Conservation (phyloP, 2,329 filamentous ascomycete genomes). For the Harringtonia aguacate region DNA sequence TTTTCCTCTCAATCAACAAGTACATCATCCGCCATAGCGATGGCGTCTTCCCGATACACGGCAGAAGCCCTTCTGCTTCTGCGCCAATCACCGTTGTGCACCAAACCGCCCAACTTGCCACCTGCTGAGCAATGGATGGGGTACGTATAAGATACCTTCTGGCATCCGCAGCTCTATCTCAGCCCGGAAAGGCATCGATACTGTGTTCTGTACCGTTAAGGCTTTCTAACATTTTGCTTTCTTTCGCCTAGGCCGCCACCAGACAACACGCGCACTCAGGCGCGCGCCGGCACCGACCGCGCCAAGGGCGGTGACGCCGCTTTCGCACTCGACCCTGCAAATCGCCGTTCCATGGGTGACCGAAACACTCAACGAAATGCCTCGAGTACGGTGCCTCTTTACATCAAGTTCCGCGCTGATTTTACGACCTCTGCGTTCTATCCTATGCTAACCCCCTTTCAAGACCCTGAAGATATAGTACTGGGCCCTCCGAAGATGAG, state of each 20-base stretch:
- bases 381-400: slow-evolving; percentile 35
- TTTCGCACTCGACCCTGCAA: slow-evolving; percentile 37
- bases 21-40: slow-evolving; percentile 15
- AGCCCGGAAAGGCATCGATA: no score
- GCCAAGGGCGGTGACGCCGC: slow-evolving; percentile 31
- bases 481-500: slow-evolving; percentile 75
- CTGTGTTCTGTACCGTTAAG: no score
- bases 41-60: slow-evolving; percentile 60
- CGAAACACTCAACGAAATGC: slow-evolving; percentile 45
- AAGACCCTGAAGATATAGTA: slow-evolving; percentile 71
- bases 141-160: slow-evolving; percentile 44
- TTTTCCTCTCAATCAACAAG: not conserved
- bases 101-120: slow-evolving; percentile 68
- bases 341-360: slow-evolving; percentile 39
- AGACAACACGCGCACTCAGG: slow-evolving; percentile 18
- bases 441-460: slow-evolving; percentile 1
- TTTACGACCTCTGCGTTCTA: not conserved
- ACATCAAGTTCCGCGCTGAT: not conserved
- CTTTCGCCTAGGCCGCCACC: slow-evolving; percentile 5
- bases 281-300: slow-evolving; percentile 33
- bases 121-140: slow-evolving; percentile 95
- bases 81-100: slow-evolving; percentile 71
- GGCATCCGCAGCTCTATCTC: not conserved
- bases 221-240: slow-evolving; percentile 1
- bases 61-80: slow-evolving; percentile 66